A percentile compares a stretch with the other conserved stretches of the same genome.
These are phyloP conservation scores for Blastocystis sp. DNA, from an alignment of 352 stramenopile genomes.

Conservation along the genomic window DNA sequence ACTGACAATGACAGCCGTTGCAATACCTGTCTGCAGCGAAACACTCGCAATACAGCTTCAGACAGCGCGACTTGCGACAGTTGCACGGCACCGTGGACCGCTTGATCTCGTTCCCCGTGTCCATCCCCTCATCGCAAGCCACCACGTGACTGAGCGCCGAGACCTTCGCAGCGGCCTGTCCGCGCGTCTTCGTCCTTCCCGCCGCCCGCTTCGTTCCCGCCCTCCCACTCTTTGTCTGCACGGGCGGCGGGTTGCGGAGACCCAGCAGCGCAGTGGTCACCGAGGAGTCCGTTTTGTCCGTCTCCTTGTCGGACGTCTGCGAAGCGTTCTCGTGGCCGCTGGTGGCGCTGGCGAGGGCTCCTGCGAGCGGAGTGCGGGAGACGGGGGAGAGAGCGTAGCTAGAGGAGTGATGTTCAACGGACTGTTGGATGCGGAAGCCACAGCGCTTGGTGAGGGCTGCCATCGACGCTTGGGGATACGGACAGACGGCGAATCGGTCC, in stretches of 20 bases:
- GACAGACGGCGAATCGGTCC: background rate
- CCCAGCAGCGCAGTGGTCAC: background rate
- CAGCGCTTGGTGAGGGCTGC: background rate
- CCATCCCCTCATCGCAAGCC: background rate
- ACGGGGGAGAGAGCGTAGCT: background rate
- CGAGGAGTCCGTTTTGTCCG: background rate
- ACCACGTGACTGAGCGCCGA: background rate
- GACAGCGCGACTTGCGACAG: conserved; percentile 86
- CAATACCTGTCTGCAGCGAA: conserved; percentile 61
- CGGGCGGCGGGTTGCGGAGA: background rate
- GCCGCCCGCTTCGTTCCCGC: no score
- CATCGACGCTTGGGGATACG: background rate
- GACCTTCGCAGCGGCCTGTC: no score
- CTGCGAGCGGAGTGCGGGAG: background rate
- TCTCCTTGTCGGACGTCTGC: background rate
- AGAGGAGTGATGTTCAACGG: background rate
- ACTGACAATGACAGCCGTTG: conserved; percentile 57
- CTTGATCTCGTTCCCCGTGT: background rate
- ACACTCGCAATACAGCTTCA: conserved; percentile 82
- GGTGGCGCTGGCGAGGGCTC: background rate
- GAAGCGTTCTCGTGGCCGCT: no score
- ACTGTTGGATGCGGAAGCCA: background rate
- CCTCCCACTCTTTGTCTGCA: no score
- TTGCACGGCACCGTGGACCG: conserved; percentile 69
- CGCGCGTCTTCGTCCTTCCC: no score